These are phyloP conservation scores for Thalassiosira exigua DNA, from an alignment of 352 stramenopile species.

Conservation along the genomic window DNA sequence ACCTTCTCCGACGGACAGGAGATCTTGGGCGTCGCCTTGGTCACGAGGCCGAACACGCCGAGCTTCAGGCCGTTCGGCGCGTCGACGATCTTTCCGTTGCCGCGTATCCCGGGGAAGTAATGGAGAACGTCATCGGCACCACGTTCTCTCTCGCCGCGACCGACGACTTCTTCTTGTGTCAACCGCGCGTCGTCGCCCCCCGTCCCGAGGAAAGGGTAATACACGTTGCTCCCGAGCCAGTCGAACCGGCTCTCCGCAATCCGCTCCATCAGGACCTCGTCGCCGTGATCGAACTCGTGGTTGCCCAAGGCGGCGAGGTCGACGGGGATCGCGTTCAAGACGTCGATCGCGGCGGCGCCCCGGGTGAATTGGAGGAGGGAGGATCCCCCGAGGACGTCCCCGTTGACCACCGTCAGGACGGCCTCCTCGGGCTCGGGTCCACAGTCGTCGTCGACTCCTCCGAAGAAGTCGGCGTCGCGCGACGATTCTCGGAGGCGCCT, in stretches of 20 bases:
- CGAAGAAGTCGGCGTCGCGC: not conserved
- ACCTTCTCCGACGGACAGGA: constrained; percentile 31
- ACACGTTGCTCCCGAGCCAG: constrained; percentile 66
- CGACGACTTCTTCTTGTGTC: not conserved
- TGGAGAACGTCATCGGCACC: constrained; percentile 1
- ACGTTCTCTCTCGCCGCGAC: not conserved
- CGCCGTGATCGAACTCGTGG: constrained; percentile 68
- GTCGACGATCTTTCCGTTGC: constrained; percentile 42
- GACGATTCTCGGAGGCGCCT: constrained; percentile 15
- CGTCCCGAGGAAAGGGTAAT: constrained; percentile 15
- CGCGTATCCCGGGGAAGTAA: constrained; percentile 48
- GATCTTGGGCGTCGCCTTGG: constrained; percentile 55
- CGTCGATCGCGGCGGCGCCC: constrained; percentile 50
- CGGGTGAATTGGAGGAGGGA: constrained; percentile 39
- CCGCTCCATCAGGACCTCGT: constrained; percentile 48
- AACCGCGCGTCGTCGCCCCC: not conserved
- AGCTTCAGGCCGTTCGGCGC: constrained; percentile 40
- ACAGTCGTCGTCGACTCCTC: not conserved
- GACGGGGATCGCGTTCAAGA: constrained; percentile 64
- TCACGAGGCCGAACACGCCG: constrained; percentile 61
- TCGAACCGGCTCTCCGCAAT: constrained; percentile 41
- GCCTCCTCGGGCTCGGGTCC: not conserved
- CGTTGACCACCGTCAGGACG: constrained; percentile 47
- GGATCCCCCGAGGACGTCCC: constrained; percentile 64
- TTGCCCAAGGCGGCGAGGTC: constrained; percentile 57